A percentile compares a stretch with the other conserved stretches of the same genome.
Evolutionary conservation across 1,284 basidiomycete species (phyloP).

Genomic region (Termitomyces sp.): DNA sequence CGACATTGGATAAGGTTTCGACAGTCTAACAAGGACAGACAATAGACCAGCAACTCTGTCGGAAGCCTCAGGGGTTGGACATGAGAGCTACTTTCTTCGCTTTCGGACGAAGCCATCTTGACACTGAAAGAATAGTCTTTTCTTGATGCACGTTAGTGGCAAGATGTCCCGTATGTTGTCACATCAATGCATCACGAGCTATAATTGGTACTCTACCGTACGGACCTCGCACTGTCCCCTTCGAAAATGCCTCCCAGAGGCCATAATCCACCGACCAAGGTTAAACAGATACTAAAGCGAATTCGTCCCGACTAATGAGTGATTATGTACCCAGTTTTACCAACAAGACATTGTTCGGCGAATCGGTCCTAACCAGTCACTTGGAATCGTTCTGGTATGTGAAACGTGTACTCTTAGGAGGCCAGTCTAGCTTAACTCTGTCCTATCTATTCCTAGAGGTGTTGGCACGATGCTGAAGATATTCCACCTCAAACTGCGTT

Average conservation of each 20-base stretch:
- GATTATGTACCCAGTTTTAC: slow-evolving; percentile 57
- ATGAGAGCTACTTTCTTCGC: neutral
- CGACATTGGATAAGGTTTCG: neutral
- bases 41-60: neutral
- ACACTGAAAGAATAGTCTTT: too few species aligned
- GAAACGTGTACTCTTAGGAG: slow-evolving; percentile 1
- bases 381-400: slow-evolving; percentile 53
- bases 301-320: neutral
- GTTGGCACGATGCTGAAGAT: slow-evolving; percentile 80
- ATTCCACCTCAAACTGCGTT: slow-evolving; percentile 40
- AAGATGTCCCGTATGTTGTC: neutral
- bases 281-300: slow-evolving; percentile 5
- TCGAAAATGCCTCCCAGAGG: slow-evolving; percentile 14
- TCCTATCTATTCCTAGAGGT: slow-evolving; percentile 44
- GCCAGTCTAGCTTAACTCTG: neutral
- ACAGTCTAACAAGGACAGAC: neutral
- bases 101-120: neutral
- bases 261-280: slow-evolving; percentile 22
- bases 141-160: neutral
- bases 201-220: neutral
- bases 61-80: neutral
- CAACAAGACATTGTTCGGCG: slow-evolving; percentile 70
- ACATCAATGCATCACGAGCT: neutral
- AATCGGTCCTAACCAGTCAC: slow-evolving; percentile 35
- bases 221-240: neutral